Evolutionary conservation across 345 rosid genomes (phyloP).

Genomic region (Theobroma cacao): DNA sequence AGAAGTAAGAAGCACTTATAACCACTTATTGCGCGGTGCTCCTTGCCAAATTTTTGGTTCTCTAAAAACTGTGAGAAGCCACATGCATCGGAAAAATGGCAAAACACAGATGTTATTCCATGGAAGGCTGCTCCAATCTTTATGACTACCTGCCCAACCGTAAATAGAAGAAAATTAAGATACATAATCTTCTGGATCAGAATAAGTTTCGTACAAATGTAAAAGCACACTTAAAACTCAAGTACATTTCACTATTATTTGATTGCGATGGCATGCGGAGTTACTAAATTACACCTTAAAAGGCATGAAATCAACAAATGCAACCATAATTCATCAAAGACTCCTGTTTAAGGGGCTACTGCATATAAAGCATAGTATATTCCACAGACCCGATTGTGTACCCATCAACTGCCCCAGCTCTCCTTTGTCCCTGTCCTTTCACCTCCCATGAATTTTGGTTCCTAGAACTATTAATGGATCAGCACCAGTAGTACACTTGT

Average conservation of each 20-base stretch:
- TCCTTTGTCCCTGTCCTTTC: neutral
- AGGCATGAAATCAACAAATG: neutral
- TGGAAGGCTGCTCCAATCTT: conserved; percentile 1
- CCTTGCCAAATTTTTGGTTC: neutral
- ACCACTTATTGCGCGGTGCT: neutral
- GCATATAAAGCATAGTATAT: neutral
- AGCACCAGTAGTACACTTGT: neutral
- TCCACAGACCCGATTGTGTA: neutral
- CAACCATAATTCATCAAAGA: neutral
- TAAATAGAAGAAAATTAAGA: conserved; percentile 9
- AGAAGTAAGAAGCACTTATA: neutral
- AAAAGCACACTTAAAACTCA: neutral
- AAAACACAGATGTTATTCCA: conserved; percentile 8
- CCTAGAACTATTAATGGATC: neutral
- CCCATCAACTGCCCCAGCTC: neutral
- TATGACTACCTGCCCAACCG: conserved; percentile 9
- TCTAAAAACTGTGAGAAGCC: neutral
- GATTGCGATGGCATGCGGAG: neutral
- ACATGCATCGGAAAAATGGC: neutral
- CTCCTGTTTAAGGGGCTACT: neutral
- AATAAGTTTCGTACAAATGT: neutral
- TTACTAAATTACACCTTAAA: neutral
- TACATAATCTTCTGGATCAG: neutral
- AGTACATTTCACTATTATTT: neutral
- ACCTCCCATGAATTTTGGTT: neutral